Evolutionary conservation across 2,329 filamentous ascomycete genomes (phyloP).

Genomic region (Diplodia scrobiculata): DNA sequence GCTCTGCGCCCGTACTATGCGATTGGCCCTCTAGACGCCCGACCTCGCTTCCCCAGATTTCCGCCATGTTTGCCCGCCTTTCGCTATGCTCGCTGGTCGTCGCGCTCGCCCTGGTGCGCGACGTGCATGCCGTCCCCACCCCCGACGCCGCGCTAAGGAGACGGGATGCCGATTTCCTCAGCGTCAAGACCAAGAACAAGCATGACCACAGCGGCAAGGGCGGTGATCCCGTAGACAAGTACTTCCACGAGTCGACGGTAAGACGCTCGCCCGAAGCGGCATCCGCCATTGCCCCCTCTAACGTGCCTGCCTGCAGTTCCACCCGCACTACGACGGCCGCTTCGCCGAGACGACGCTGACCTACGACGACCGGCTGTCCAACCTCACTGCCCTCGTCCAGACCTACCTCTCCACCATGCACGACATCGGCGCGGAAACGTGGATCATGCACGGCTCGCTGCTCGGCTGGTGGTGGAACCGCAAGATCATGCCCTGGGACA

Average conservation of each 20-base stretch:
- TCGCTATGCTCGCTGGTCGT: conserved; percentile 25
- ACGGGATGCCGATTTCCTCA: conserved; percentile 32
- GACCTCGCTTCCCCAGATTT: conserved; percentile 4
- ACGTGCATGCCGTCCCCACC: conserved; percentile 12
- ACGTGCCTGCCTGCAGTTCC: conserved; percentile 45
- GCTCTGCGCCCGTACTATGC: conserved; percentile 18
- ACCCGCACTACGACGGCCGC: conserved; percentile 60
- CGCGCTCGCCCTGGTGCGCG: conserved; percentile 13
- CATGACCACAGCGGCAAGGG: conserved; percentile 34
- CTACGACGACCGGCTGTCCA: conserved; percentile 51
- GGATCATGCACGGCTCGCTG: conserved; percentile 65
- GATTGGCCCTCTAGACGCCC: neutral
- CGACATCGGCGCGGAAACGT: conserved; percentile 60
- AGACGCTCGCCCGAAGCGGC: neutral
- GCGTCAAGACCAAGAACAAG: conserved; percentile 32
- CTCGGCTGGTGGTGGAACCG: conserved; percentile 67
- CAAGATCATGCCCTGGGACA: conserved; percentile 64
- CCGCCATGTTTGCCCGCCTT: conserved; percentile 26
- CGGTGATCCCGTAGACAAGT: conserved; percentile 35
- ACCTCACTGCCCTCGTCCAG: conserved; percentile 56
- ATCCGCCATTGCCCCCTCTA: neutral
- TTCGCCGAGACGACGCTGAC: conserved; percentile 54
- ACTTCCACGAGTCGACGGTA: conserved; percentile 43
- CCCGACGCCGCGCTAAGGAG: conserved; percentile 10
- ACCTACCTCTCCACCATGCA: conserved; percentile 61